phyloP scores from a whole-genome alignment of 192 early-diverging fungal genomes.

The Podila epigama region DNA sequence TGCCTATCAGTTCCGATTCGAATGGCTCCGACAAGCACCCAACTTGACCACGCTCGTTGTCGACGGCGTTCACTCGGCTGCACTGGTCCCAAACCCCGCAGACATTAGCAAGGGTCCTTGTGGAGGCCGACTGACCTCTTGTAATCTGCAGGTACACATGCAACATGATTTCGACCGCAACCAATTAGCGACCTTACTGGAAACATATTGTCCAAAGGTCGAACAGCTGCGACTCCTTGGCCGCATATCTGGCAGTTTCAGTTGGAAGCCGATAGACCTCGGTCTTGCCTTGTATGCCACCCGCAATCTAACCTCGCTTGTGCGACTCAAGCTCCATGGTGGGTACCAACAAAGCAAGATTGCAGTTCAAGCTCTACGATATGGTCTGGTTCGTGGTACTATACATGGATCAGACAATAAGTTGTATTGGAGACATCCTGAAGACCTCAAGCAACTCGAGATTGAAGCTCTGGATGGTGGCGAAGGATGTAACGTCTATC shows the following conservation, averaged over 20 bases:
- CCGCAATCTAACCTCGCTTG: background rate
- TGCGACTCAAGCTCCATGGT: background rate
- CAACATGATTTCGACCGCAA: background rate
- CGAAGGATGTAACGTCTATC: background rate
- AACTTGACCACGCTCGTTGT: background rate
- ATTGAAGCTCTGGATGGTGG: slow-evolving; percentile 6
- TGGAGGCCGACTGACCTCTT: background rate
- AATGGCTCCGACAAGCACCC: slow-evolving; percentile 13
- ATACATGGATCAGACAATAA: background rate
- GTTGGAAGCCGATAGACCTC: background rate
- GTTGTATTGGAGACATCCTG: slow-evolving; percentile 1
- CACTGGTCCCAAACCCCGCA: background rate
- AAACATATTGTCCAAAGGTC: slow-evolving; percentile 8
- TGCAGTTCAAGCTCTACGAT: background rate
- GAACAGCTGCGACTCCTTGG: slow-evolving; percentile 1
- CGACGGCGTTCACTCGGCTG: background rate
- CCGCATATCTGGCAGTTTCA: background rate
- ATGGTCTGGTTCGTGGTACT: slow-evolving; percentile 1
- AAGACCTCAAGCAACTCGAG: background rate
- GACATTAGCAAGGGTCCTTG: background rate
- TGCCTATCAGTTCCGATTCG: slow-evolving; percentile 7
- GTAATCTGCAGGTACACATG: slow-evolving; percentile 5
- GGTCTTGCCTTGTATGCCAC: background rate
- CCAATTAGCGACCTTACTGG: background rate
- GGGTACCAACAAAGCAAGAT: background rate